These are phyloP conservation scores for Arthrobotrys musiformis DNA, from an alignment of 2,329 filamentous ascomycete genomes.

Conservation along the genomic window DNA sequence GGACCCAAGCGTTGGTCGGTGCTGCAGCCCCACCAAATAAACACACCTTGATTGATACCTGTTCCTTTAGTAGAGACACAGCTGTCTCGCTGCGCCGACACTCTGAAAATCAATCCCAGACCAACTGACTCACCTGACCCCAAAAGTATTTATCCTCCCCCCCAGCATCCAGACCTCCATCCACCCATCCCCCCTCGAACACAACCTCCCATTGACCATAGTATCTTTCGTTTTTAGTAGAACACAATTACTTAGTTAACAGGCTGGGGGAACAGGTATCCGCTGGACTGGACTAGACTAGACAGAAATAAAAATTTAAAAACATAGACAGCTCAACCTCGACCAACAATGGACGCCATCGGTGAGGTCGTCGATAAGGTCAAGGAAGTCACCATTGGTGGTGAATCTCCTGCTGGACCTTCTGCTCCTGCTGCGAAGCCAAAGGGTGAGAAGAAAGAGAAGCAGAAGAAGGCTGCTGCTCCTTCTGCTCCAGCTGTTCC, in stretches of 20 bases:
- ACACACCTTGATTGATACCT: neutral
- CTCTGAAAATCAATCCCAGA: neutral
- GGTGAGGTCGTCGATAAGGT: conserved; percentile 69
- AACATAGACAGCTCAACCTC: neutral
- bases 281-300: too few species aligned
- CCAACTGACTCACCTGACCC: neutral
- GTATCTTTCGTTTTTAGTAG: neutral
- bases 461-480: conserved; percentile 63
- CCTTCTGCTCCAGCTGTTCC: conserved; percentile 62
- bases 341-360: conserved; percentile 62
- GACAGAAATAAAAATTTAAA: neutral
- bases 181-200: too few species aligned
- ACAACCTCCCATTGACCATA: too few species aligned
- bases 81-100: neutral
- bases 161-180: too few species aligned
- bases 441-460: conserved; percentile 68
- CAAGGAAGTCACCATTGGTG: conserved; percentile 71
- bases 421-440: conserved; percentile 58
- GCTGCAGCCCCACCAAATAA: conserved; percentile 3
- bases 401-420: conserved; percentile 63
- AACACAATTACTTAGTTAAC: too few species aligned
- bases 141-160: too few species aligned
- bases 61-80: neutral
- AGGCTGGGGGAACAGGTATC: too few species aligned
- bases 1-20: neutral